Percentiles rank a stretch among this genome's conserved stretches.
These are phyloP conservation scores for Sanghuangporus sanghuang DNA, from an alignment of 1,284 basidiomycete species.

Conservation along the genomic window DNA sequence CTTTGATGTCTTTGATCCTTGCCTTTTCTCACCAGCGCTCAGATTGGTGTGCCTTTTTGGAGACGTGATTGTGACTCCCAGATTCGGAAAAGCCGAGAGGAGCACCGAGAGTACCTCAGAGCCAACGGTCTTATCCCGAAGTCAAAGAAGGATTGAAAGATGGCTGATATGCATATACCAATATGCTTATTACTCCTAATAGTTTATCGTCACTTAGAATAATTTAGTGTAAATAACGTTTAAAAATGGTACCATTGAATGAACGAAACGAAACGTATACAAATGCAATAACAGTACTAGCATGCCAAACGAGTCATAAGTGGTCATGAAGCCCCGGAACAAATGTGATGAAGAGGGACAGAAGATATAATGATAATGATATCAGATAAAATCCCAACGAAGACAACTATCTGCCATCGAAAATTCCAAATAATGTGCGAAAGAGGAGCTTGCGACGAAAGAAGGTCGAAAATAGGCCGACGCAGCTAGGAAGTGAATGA, in stretches of 20 bases:
- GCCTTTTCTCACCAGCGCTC: background rate
- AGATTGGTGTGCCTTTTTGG: slow-evolving; percentile 17
- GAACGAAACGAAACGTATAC: background rate
- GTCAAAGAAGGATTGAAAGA: background rate
- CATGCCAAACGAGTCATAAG: background rate
- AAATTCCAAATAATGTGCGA: background rate
- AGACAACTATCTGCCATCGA: background rate
- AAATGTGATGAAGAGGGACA: background rate
- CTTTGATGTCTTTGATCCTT: background rate
- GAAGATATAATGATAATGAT: background rate
- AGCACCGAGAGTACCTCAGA: slow-evolving; percentile 12
- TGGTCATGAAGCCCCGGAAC: background rate
- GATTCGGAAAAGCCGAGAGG: slow-evolving; percentile 1
- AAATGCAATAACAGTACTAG: background rate
- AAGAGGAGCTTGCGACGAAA: background rate
- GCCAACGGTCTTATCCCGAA: background rate
- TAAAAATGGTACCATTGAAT: background rate
- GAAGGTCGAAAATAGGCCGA: background rate
- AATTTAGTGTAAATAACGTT: background rate
- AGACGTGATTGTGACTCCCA: slow-evolving; percentile 12
- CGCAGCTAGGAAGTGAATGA: background rate
- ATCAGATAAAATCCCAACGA: background rate
- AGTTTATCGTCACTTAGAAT: background rate
- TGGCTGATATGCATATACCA: background rate
- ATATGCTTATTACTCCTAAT: background rate